Evolutionary conservation across 371 early-diverging fungal genomes (phyloP), one percentile per base, ranked within the genome.

Genomic region (Entomophthora muscae): DNA sequence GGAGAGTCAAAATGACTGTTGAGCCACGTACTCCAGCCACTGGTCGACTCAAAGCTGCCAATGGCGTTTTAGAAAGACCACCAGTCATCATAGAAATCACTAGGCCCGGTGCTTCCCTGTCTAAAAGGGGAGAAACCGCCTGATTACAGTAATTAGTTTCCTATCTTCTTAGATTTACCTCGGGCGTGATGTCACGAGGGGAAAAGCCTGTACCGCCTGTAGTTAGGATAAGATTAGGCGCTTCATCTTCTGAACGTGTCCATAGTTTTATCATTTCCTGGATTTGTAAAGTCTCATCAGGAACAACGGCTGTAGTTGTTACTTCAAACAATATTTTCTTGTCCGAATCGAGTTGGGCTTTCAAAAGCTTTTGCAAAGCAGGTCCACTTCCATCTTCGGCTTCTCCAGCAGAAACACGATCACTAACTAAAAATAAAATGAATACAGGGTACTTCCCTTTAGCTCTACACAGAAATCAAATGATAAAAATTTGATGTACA

Each of bases 121-220:
- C 78, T 27, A 93, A 73, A 27, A 92, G 65, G 12, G 87, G 85
- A 31, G 70, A 66, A 1, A 95, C 70, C 0, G 92, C 93, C 82
- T 81, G 64, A 12, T 13, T 30, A n/a, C n/a, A n/a, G 52, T 72
- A 73, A 32, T 24, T 13, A 5, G 0, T 57, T 51, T 22, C 31
- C 3, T 53, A 32, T 51, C n/a, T n/a, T n/a, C n/a, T n/a, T n/a
- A n/a, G n/a, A n/a, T 56, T 53, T 73, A 84, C 87, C 76, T 90
- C 92, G 1, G 93, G 90, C 1, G 96, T 93, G 17, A 81, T 82
- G 64, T 95, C 96, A 55, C 90, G 73, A 29, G 81, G 75, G 26
- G 87, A 81, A 65, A 93, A 85, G 0, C 96, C 96, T 1, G 94
- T 95, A n/a, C 94, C 94, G n/a, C 96, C 96, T 3, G 91, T 85